These are phyloP conservation scores for Lumnitzera racemosa DNA, from an alignment of 345 rosid genomes.

Conservation along the genomic window DNA sequence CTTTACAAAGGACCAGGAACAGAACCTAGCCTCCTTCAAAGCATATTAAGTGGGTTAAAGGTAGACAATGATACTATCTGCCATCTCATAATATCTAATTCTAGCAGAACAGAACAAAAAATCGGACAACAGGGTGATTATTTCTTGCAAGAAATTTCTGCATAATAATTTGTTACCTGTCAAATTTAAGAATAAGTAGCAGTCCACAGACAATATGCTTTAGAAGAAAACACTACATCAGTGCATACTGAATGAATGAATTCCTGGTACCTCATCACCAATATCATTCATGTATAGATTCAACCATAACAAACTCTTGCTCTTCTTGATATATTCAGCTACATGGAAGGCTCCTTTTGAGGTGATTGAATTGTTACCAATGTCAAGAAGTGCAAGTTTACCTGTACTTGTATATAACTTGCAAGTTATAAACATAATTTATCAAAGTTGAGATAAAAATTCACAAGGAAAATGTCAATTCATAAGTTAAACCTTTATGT, in stretches of 20 bases:
- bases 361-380: constrained; percentile 85
- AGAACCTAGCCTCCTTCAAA: too few relatives aligned
- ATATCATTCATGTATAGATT: constrained; percentile 97
- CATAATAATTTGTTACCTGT: not conserved
- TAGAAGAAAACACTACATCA: too few relatives aligned
- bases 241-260: too few relatives aligned
- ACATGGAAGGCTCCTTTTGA: constrained; percentile 78
- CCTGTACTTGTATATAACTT: constrained; percentile 1
- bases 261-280: constrained; percentile 67
- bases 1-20: too few relatives aligned
- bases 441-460: not conserved
- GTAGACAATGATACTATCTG: too few relatives aligned
- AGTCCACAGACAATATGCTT: not conserved
- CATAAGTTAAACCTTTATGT: constrained; percentile 52
- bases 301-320: constrained; percentile 89
- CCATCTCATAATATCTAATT: too few relatives aligned
- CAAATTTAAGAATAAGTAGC: not conserved
- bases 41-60: too few relatives aligned
- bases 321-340: constrained; percentile 79
- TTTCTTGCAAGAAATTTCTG: too few relatives aligned
- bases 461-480: not conserved
- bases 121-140: too few relatives aligned
- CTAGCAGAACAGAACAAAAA: too few relatives aligned
- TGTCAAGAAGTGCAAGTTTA: constrained; percentile 41
- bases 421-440: not conserved